Conservation (phyloP, 1,139 yeast species). For the Geotrichum fermentans region DNA sequence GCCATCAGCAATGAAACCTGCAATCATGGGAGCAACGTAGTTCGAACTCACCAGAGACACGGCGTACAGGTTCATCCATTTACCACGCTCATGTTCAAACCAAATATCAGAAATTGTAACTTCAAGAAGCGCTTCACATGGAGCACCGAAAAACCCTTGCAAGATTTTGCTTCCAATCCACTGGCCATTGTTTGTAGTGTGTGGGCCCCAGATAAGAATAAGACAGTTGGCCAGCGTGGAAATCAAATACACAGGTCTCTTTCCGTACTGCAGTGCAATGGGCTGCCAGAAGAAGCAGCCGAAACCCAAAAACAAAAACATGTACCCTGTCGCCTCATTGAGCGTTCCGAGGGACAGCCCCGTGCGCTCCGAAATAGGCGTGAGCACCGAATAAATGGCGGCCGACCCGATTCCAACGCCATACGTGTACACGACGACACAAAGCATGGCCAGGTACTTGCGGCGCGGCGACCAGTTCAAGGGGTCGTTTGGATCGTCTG, state of each 20-base stretch:
- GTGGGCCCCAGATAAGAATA: slow-evolving; percentile 35
- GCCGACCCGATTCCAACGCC: slow-evolving; percentile 48
- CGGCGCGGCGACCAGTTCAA: slow-evolving; percentile 43
- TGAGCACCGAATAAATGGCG: slow-evolving; percentile 45
- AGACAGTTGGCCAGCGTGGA: slow-evolving; percentile 38
- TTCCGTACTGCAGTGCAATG: slow-evolving; percentile 50
- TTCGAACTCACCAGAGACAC: slow-evolving; percentile 75
- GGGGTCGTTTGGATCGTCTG: slow-evolving; percentile 49
- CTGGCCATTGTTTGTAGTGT: slow-evolving; percentile 26
- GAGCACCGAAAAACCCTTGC: slow-evolving; percentile 50
- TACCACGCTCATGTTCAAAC: slow-evolving; percentile 73
- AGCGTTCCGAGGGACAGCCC: slow-evolving; percentile 42
- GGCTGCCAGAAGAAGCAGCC: slow-evolving; percentile 51
- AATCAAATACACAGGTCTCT: slow-evolving; percentile 47
- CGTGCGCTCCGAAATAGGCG: slow-evolving; percentile 42
- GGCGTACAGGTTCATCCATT: slow-evolving; percentile 69
- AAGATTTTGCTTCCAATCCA: slow-evolving; percentile 44
- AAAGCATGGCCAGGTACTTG: slow-evolving; percentile 40
- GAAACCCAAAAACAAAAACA: slow-evolving; percentile 46
- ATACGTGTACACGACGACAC: slow-evolving; percentile 39
- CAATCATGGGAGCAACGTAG: slow-evolving; percentile 70
- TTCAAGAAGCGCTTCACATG: slow-evolving; percentile 54
- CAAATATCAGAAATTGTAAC: slow-evolving; percentile 41
- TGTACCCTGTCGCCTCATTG: slow-evolving; percentile 51
- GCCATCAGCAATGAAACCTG: slow-evolving; percentile 59